phyloP scores from a whole-genome alignment of 1,284 basidiomycete genomes.

The Ustilago trichophora region DNA sequence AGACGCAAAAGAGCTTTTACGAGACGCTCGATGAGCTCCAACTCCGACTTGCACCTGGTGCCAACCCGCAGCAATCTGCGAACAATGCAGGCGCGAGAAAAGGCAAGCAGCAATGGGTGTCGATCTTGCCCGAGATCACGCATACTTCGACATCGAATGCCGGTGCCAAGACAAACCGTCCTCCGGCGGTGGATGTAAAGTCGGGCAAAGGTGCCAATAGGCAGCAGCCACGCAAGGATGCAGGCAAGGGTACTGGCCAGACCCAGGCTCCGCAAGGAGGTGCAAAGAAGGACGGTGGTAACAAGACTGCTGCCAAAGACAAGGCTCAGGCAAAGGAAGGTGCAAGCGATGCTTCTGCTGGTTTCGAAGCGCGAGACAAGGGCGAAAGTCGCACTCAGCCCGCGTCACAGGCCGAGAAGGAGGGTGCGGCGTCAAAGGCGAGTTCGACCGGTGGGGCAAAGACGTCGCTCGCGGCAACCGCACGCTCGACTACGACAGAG shows the following conservation, averaged over 20 bases:
- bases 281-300: not conserved
- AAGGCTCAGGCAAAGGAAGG: conserved; percentile 7
- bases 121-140: conserved; percentile 53
- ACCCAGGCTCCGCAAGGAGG: conserved; percentile 7
- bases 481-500: no score
- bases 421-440: not conserved
- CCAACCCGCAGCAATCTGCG: no score
- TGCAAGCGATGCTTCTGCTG: not conserved
- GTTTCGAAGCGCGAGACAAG: not conserved
- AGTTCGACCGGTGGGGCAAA: no score
- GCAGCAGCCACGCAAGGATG: conserved; percentile 8
- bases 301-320: not conserved
- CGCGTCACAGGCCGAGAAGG: not conserved
- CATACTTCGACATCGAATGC: conserved; percentile 8
- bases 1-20: conserved; percentile 34
- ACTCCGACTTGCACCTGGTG: conserved; percentile 25
- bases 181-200: conserved; percentile 7
- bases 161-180: conserved; percentile 3
- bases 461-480: no score
- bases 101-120: conserved; percentile 53
- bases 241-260: conserved; percentile 6
- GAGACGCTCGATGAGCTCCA: conserved; percentile 48
- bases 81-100: conserved; percentile 20
- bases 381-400: not conserved
- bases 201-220: conserved; percentile 9